Evolutionary conservation across 2,329 filamentous ascomycete species (phyloP).

Genomic region (Fusarium decemcellulare): DNA sequence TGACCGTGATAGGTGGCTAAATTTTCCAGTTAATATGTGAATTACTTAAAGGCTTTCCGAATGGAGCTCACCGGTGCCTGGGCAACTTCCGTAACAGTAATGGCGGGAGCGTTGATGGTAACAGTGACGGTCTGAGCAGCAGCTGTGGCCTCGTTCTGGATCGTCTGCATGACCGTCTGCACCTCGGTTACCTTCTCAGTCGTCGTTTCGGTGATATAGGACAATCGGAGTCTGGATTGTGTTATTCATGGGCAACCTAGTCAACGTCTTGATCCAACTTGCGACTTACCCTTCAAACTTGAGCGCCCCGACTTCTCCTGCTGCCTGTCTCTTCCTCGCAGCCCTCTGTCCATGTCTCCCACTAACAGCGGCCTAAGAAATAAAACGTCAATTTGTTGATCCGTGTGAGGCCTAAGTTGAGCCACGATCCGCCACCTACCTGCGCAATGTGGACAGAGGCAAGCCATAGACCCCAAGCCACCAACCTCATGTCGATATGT

Average conservation of each 20-base stretch:
- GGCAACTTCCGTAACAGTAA: constrained; percentile 29
- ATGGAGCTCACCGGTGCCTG: constrained; percentile 31
- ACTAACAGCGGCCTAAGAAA: constrained; percentile 33
- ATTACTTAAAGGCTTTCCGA: too few relatives aligned
- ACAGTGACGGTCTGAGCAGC: constrained; percentile 37
- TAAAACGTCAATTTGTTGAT: constrained; percentile 1
- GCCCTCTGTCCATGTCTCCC: constrained; percentile 27
- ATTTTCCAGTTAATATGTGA: background rate
- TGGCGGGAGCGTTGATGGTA: constrained; percentile 26
- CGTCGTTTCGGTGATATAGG: constrained; percentile 44
- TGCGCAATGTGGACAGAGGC: constrained; percentile 38
- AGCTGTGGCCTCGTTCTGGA: constrained; percentile 5
- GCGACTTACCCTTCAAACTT: constrained; percentile 45
- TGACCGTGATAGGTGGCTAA: constrained; percentile 33
- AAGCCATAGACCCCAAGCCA: constrained; percentile 28
- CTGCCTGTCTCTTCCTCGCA: constrained; percentile 36
- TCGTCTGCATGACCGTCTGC: constrained; percentile 29
- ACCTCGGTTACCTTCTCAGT: constrained; percentile 40
- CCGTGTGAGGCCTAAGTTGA: background rate
- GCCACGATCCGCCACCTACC: constrained; percentile 17
- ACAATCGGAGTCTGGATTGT: constrained; percentile 39
- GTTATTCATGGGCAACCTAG: background rate
- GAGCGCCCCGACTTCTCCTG: constrained; percentile 17
- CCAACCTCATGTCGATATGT: constrained; percentile 29
- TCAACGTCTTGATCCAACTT: background rate